These are phyloP conservation scores for Arbutus unedo DNA, from an alignment of 148 eudicot genomes.

Conservation along the genomic window DNA sequence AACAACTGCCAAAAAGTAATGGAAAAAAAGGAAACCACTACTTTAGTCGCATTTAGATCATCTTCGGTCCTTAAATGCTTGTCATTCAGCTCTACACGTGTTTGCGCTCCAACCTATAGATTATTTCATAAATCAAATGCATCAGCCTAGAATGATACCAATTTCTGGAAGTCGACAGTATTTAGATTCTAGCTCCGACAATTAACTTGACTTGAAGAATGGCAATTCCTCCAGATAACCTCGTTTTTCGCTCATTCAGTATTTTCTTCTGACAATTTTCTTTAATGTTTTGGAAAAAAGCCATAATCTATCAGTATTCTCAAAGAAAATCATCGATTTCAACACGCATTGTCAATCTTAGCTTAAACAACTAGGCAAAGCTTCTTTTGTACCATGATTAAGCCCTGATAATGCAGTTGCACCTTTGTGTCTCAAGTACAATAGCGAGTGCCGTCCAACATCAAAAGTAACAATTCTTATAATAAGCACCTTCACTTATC, in stretches of 20 bases:
- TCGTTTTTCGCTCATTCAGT: slow-evolving; percentile 73
- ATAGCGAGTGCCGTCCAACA: neutral
- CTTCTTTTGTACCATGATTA: neutral
- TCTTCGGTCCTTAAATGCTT: slow-evolving; percentile 76
- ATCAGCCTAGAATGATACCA: neutral
- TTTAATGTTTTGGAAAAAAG: slow-evolving; percentile 54
- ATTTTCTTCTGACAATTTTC: slow-evolving; percentile 72
- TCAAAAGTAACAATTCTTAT: neutral
- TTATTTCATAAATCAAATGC: neutral
- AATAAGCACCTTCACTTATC: neutral
- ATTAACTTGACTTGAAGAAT: slow-evolving; percentile 55
- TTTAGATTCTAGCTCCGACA: neutral
- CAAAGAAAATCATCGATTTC: neutral
- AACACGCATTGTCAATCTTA: neutral
- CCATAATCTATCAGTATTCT: slow-evolving; percentile 6
- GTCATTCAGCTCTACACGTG: slow-evolving; percentile 72
- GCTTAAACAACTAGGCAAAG: neutral
- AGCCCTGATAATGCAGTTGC: neutral
- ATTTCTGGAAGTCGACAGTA: slow-evolving; percentile 10
- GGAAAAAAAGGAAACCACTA: slow-evolving; percentile 14
- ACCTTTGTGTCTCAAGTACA: neutral
- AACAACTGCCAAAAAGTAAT: neutral
- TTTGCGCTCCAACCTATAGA: slow-evolving; percentile 84
- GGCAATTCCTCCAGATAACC: slow-evolving; percentile 80
- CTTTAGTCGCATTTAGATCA: slow-evolving; percentile 83